phyloP scores from a whole-genome alignment of 805 yeast species.

The Lipomyces chichibuensis region DNA sequence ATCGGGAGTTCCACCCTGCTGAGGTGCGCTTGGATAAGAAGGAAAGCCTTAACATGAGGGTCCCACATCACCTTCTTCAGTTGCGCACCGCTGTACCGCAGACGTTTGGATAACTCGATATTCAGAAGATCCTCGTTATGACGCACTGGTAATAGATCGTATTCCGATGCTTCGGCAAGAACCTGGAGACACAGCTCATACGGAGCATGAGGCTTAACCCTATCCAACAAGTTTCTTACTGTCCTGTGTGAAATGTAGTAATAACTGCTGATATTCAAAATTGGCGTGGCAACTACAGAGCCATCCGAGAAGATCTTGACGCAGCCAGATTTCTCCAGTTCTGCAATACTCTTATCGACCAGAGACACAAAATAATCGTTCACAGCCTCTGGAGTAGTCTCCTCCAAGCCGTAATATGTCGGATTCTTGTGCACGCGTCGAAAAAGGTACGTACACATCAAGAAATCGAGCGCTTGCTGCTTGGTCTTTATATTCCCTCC shows the following conservation, averaged over 20 bases:
- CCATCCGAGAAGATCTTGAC: constrained; percentile 54
- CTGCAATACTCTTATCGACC: constrained; percentile 68
- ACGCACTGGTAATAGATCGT: constrained; percentile 84
- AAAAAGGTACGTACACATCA: constrained; percentile 75
- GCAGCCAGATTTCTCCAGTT: constrained; percentile 74
- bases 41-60: constrained; percentile 78
- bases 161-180: constrained; percentile 71
- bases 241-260: constrained; percentile 93
- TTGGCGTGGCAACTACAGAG: constrained; percentile 64
- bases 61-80: constrained; percentile 67
- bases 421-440: constrained; percentile 78
- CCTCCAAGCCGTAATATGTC: constrained; percentile 73
- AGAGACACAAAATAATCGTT: constrained; percentile 49
- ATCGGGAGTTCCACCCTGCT: constrained; percentile 78
- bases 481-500: constrained; percentile 66
- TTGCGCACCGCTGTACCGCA: constrained; percentile 58
- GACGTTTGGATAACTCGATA: constrained; percentile 75
- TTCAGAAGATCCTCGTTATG: constrained; percentile 91
- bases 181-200: constrained; percentile 67
- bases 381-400: constrained; percentile 52
- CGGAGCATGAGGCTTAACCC: constrained; percentile 51
- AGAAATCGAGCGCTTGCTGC: constrained; percentile 73
- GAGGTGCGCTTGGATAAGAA: constrained; percentile 74
- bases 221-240: constrained; percentile 65
- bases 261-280: constrained; percentile 81